Conservation (phyloP, 345 rosid genomes). For the Syzygium aromaticum region DNA sequence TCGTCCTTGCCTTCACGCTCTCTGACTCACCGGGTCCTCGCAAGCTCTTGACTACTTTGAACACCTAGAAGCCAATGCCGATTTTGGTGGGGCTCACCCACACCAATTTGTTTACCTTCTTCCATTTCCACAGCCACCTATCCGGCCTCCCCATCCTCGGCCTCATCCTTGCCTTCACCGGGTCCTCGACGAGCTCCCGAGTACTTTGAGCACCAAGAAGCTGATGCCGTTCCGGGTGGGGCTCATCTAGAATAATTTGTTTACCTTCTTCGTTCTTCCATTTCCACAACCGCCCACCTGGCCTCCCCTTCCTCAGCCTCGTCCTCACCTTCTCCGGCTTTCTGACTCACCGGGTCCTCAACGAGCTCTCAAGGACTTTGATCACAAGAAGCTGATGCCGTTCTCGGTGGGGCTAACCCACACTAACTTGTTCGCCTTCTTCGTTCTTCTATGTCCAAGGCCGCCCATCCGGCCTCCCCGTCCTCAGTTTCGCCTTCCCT, state of each 20-base stretch:
- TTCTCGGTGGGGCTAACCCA: neutral
- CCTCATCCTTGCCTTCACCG: neutral
- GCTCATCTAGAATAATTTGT: neutral
- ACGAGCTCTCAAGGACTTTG: neutral
- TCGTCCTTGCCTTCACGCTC: neutral
- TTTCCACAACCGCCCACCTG: neutral
- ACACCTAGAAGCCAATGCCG: neutral
- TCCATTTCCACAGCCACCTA: neutral
- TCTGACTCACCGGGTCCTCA: neutral
- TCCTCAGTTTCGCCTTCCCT: too few species aligned
- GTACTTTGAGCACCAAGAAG: neutral
- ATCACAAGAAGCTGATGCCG: neutral
- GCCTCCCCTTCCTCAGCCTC: neutral
- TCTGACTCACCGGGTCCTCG: neutral
- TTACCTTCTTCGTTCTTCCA: neutral
- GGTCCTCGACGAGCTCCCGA: neutral
- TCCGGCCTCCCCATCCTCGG: neutral
- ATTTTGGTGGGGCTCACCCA: neutral
- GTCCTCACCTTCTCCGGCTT: neutral
- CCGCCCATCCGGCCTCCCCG: too few species aligned
- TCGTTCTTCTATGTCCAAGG: too few species aligned
- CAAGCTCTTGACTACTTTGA: neutral
- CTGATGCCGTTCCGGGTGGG: neutral
- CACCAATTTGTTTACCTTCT: too few species aligned
- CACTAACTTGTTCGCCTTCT: too few species aligned